Evolutionary conservation across 177 flowering plant species (phyloP).

Genomic region (Vitis hybrid): DNA sequence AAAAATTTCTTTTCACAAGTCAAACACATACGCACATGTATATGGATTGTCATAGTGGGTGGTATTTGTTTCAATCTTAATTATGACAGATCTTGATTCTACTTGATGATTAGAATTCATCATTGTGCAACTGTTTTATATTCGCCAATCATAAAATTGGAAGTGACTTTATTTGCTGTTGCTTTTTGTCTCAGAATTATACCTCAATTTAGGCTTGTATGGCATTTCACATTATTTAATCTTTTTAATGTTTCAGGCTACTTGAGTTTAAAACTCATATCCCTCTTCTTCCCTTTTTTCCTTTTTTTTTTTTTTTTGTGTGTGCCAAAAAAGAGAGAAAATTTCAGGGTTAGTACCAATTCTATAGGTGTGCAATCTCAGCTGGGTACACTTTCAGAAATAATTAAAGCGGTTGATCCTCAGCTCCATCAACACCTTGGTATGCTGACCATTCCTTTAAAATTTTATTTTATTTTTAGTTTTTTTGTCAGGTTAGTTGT

Average conservation of each 20-base stretch:
- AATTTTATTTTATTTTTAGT: not conserved
- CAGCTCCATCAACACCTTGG: constrained; percentile 94
- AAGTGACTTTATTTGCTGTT: too few species aligned
- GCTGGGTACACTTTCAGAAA: constrained; percentile 59
- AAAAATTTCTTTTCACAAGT: too few species aligned
- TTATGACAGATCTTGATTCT: too few species aligned
- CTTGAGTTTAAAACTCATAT: constrained; percentile 4
- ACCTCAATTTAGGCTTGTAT: too few species aligned
- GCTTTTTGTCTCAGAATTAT: too few species aligned
- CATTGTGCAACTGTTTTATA: too few species aligned
- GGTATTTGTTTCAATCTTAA: too few species aligned
- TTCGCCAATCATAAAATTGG: too few species aligned
- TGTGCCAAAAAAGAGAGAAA: constrained; percentile 58
- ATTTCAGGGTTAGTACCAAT: constrained; percentile 62
- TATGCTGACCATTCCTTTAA: constrained; percentile 27
- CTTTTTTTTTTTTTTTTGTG: not conserved
- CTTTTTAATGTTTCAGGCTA: not conserved
- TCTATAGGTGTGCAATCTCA: constrained; percentile 93
- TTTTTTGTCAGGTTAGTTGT: not conserved
- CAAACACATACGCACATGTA: too few species aligned
- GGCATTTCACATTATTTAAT: not conserved
- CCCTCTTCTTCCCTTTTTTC: constrained; percentile 2
- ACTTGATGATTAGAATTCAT: too few species aligned
- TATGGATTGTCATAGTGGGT: too few species aligned
- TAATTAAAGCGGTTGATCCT: constrained; percentile 80